Percentiles rank a stretch among this genome's conserved stretches.
Evolutionary conservation across 176 grass and related monocot genomes (phyloP).

Genomic region (Oryza meyeriana): DNA sequence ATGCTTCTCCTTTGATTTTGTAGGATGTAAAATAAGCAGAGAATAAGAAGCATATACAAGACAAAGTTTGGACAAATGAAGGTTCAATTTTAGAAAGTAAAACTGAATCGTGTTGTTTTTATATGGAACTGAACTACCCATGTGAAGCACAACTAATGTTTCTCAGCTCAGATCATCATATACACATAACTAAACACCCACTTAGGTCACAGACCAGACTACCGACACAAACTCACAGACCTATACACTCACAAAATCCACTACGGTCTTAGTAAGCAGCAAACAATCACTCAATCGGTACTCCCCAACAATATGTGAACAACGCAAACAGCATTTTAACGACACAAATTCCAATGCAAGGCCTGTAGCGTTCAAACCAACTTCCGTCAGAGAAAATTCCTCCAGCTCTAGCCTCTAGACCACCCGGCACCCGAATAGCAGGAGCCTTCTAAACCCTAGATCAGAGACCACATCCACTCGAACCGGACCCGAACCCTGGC

Average conservation of each 20-base stretch:
- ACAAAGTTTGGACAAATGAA: not conserved
- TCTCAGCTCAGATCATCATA: not conserved
- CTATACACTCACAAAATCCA: not conserved
- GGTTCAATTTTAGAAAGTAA: not conserved
- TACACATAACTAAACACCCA: not conserved
- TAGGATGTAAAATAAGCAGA: not conserved
- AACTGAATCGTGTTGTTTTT: not conserved
- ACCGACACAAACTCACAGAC: not conserved
- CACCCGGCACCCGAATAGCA: not conserved
- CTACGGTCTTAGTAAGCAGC: not conserved
- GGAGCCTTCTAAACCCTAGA: conserved; percentile 36
- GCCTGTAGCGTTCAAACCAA: not conserved
- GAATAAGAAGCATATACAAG: not conserved
- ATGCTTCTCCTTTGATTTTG: not conserved
- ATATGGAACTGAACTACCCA: not conserved
- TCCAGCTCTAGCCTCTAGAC: not conserved
- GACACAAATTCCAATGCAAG: conserved; percentile 5
- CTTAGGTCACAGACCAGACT: not conserved
- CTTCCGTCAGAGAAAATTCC: not conserved
- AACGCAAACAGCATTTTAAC: not conserved
- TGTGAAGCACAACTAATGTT: not conserved
- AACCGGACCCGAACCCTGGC: not conserved
- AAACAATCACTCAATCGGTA: not conserved
- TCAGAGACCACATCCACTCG: not conserved
- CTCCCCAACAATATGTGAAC: not conserved